Percentiles rank a stretch among this genome's conserved stretches.
Conservation (phyloP, 306 rosid species). For the Corylus heterophylla region DNA sequence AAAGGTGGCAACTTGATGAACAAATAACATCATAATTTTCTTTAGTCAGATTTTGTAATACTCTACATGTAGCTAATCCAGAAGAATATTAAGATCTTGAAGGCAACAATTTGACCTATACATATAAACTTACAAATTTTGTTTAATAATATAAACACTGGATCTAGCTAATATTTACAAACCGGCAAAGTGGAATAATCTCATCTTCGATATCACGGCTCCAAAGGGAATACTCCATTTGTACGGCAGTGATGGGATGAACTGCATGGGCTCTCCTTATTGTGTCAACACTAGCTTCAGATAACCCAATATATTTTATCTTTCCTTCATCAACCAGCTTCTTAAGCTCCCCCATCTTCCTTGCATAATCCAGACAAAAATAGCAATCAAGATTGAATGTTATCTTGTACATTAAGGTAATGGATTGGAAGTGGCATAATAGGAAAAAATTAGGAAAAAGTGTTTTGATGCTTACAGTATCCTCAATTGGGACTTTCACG, state of each 20-base stretch:
- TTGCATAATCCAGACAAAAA: constrained; percentile 16
- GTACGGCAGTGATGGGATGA: constrained; percentile 75
- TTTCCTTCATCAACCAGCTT: constrained; percentile 66
- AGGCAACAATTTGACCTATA: too few relatives aligned
- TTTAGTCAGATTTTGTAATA: too few relatives aligned
- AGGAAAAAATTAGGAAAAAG: not conserved
- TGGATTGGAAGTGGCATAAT: not conserved
- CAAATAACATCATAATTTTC: too few relatives aligned
- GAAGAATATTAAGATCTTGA: too few relatives aligned
- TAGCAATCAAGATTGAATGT: not conserved
- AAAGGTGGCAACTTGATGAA: not conserved
- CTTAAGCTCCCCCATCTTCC: constrained; percentile 63
- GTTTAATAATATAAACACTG: too few relatives aligned
- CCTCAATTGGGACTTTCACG: constrained; percentile 66
- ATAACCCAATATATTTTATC: constrained; percentile 58
- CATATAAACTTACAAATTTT: too few relatives aligned
- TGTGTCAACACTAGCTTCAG: constrained; percentile 61
- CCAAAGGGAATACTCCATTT: constrained; percentile 79
- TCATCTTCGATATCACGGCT: constrained; percentile 62
- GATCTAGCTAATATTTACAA: constrained; percentile 6
- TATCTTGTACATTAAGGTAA: not conserved
- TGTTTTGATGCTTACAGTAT: constrained; percentile 55
- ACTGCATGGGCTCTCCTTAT: constrained; percentile 66
- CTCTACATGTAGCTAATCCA: too few relatives aligned
- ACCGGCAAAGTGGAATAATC: constrained; percentile 72